phyloP scores from a whole-genome alignment of 2,329 filamentous ascomycete species.

The Ilyonectria destructans region DNA sequence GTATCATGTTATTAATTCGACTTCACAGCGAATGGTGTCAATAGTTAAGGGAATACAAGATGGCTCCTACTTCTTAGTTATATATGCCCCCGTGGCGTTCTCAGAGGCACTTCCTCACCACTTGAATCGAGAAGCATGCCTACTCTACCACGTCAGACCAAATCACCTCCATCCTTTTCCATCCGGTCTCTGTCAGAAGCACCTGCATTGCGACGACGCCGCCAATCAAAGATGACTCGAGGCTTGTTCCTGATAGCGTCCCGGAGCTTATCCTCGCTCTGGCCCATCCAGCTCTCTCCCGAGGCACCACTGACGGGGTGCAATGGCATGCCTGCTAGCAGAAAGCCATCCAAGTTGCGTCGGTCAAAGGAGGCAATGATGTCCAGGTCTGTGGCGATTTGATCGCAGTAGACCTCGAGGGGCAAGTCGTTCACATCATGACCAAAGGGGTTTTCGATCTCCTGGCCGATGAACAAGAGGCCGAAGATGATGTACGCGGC shows the following conservation, averaged over 20 bases:
- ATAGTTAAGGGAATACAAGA: constrained; percentile 4
- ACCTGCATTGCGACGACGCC: constrained; percentile 3
- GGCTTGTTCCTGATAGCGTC: constrained; percentile 58
- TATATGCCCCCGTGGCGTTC: constrained; percentile 2
- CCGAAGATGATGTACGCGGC: constrained; percentile 87
- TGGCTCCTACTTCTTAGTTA: constrained; percentile 3
- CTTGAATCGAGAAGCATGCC: constrained; percentile 1
- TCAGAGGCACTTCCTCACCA: background rate
- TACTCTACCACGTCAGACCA: background rate
- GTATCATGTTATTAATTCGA: constrained; percentile 4
- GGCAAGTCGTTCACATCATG: constrained; percentile 86
- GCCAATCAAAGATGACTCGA: constrained; percentile 50
- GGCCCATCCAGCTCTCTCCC: constrained; percentile 54
- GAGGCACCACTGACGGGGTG: constrained; percentile 65
- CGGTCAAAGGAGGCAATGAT: constrained; percentile 73
- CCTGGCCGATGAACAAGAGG: constrained; percentile 79
- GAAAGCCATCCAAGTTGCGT: constrained; percentile 46
- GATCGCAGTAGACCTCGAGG: constrained; percentile 81
- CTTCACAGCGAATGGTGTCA: background rate
- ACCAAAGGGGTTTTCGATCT: constrained; percentile 89
- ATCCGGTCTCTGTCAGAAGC: constrained; percentile 2
- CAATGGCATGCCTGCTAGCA: constrained; percentile 63
- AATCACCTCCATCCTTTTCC: constrained; percentile 1
- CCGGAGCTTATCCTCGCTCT: constrained; percentile 55
- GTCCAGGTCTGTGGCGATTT: constrained; percentile 81